These are phyloP conservation scores for Sporothrix phasma DNA, from an alignment of 2,329 filamentous ascomycete genomes.

Conservation along the genomic window DNA sequence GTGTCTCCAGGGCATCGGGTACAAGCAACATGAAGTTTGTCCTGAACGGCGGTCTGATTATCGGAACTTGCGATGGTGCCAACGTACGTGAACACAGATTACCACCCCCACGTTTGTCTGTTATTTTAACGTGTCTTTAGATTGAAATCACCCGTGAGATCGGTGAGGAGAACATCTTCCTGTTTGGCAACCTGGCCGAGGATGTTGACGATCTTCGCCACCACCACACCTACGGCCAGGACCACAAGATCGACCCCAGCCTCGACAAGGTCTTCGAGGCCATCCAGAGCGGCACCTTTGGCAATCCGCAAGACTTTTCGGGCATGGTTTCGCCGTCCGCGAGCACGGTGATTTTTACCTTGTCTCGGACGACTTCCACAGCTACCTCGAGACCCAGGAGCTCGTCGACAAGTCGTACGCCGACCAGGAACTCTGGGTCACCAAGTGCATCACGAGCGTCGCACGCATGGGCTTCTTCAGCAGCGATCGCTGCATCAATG, in stretches of 20 bases:
- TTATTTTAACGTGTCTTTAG: slow-evolving; percentile 30
- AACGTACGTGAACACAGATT: slow-evolving; percentile 49
- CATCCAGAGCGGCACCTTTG: slow-evolving; percentile 74
- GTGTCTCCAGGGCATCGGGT: slow-evolving; percentile 50
- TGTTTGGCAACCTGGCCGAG: slow-evolving; percentile 92
- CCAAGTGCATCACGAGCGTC: slow-evolving; percentile 81
- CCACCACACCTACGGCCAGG: slow-evolving; percentile 69
- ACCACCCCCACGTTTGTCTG: neutral
- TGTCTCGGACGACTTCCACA: slow-evolving; percentile 93
- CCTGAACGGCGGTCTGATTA: slow-evolving; percentile 91
- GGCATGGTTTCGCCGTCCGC: slow-evolving; percentile 75
- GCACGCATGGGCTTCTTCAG: slow-evolving; percentile 96
- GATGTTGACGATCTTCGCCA: slow-evolving; percentile 95
- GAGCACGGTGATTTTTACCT: slow-evolving; percentile 97
- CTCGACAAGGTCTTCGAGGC: slow-evolving; percentile 73
- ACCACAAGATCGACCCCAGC: slow-evolving; percentile 65
- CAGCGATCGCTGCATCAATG: slow-evolving; percentile 87
- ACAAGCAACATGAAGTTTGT: slow-evolving; percentile 99
- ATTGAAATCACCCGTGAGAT: slow-evolving; percentile 98
- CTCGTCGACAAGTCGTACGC: slow-evolving; percentile 87
- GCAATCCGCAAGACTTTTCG: slow-evolving; percentile 66
- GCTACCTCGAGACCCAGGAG: slow-evolving; percentile 82
- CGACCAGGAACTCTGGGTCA: slow-evolving; percentile 86
- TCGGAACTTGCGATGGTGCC: slow-evolving; percentile 94
- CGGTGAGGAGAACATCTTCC: slow-evolving; percentile 94